A percentile compares a stretch with the other conserved stretches of the same genome.
Evolutionary conservation across 2,329 filamentous ascomycete genomes (phyloP).

Genomic region (Grosmannia serpens): DNA sequence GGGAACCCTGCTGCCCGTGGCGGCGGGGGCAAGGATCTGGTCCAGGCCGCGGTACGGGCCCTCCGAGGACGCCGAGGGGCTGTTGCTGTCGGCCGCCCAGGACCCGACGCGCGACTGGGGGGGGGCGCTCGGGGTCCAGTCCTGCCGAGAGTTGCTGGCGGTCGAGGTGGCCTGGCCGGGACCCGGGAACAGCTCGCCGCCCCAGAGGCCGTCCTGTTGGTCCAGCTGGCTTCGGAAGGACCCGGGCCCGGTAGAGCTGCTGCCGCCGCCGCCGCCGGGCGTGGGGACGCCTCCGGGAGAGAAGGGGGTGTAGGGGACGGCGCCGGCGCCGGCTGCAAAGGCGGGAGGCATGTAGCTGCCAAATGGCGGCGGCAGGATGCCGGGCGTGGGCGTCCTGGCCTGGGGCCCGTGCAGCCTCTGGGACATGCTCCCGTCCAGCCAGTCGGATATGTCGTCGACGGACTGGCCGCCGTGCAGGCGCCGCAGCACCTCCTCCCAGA

Average conservation of each 20-base stretch:
- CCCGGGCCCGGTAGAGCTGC: conserved; percentile 16
- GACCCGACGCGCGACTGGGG: conserved; percentile 35
- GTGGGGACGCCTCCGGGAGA: conserved; percentile 18
- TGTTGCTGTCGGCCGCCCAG: conserved; percentile 38
- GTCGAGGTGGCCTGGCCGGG: conserved; percentile 34
- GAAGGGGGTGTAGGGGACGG: conserved; percentile 20
- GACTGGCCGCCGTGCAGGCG: conserved; percentile 42
- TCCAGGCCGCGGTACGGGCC: conserved; percentile 28
- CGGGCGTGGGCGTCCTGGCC: conserved; percentile 20
- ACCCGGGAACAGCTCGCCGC: conserved; percentile 25
- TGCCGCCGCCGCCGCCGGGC: conserved; percentile 19
- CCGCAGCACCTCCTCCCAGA: conserved; percentile 42
- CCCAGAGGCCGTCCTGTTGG: conserved; percentile 31
- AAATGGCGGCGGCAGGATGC: conserved; percentile 18
- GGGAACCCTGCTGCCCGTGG: conserved; percentile 30
- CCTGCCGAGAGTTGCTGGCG: conserved; percentile 34
- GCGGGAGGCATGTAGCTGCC: conserved; percentile 17
- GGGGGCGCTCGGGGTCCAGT: conserved; percentile 29
- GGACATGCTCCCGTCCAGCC: conserved; percentile 25
- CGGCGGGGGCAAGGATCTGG: conserved; percentile 35
- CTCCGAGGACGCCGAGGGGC: conserved; percentile 14
- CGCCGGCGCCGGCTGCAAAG: conserved; percentile 19
- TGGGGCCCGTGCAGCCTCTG: background rate
- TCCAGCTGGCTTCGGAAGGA: conserved; percentile 24
- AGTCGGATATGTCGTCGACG: conserved; percentile 44